These are phyloP conservation scores for Trichophaea hybrida DNA, from an alignment of 2,329 filamentous ascomycete species.

Conservation along the genomic window DNA sequence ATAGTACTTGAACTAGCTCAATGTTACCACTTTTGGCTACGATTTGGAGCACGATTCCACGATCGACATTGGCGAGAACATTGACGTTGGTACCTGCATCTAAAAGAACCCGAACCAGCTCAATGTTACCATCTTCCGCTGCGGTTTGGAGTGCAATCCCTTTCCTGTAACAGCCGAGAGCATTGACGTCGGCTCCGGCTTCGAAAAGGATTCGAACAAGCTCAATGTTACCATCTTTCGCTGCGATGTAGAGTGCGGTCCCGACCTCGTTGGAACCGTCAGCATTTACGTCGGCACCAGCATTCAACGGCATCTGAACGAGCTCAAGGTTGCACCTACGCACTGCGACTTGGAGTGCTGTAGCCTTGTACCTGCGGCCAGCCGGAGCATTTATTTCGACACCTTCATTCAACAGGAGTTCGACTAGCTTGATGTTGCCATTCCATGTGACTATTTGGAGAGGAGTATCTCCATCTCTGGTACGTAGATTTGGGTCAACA, in stretches of 20 bases:
- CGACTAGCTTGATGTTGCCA: background rate
- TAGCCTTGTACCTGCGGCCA: background rate
- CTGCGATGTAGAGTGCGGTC: constrained; percentile 1
- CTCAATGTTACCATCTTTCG: background rate
- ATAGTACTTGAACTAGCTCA: no score
- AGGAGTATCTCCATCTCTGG: background rate
- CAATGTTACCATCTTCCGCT: background rate
- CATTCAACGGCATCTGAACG: constrained; percentile 1
- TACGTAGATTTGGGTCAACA: background rate
- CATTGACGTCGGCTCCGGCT: constrained; percentile 5
- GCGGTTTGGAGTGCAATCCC: background rate
- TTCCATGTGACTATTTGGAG: background rate
- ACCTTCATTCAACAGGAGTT: background rate
- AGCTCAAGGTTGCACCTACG: background rate
- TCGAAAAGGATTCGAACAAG: no score
- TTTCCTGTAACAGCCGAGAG: background rate
- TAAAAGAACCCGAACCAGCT: background rate
- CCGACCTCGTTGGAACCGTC: background rate
- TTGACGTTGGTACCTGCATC: constrained; percentile 4
- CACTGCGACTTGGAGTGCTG: background rate
- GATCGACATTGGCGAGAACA: no score
- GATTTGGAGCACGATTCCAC: no score
- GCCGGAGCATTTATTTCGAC: background rate
- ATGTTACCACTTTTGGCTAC: no score
- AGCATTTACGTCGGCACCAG: constrained; percentile 3